Percentiles rank a stretch among this genome's conserved stretches.
Conservation (phyloP, 805 yeast genomes). For the Phaffomyces opuntiae region DNA sequence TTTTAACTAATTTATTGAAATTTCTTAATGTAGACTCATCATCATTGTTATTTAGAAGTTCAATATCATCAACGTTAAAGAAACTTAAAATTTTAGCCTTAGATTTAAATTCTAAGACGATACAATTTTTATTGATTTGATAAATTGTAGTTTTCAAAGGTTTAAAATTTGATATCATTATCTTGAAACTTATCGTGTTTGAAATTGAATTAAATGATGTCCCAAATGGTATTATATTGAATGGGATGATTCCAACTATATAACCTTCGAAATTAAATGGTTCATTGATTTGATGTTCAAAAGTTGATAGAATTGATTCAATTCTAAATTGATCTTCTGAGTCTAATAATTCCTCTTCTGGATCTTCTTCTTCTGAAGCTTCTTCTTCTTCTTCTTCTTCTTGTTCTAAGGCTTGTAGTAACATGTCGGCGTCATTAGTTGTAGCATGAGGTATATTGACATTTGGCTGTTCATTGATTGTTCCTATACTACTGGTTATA, state of each 20-base stretch:
- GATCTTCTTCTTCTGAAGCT: too few relatives aligned
- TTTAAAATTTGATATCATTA: constrained; percentile 13
- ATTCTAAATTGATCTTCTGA: not conserved
- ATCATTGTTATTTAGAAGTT: not conserved
- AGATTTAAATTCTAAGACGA: constrained; percentile 11
- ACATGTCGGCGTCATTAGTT: too few relatives aligned
- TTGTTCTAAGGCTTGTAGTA: too few relatives aligned
- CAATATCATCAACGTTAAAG: constrained; percentile 9
- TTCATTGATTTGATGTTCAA: not conserved
- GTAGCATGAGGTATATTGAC: too few relatives aligned
- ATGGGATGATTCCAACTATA: constrained; percentile 13
- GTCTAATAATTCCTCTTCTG: not conserved
- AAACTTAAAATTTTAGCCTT: constrained; percentile 10
- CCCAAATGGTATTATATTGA: constrained; percentile 7
- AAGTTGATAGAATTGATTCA: not conserved
- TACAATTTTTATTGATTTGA: constrained; percentile 11
- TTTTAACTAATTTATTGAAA: not conserved
- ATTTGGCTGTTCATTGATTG: too few relatives aligned
- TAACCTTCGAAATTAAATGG: constrained; percentile 7
- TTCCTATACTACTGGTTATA: too few relatives aligned
- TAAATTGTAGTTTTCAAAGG: not conserved
- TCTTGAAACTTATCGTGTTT: constrained; percentile 9
- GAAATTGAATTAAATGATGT: constrained; percentile 8
- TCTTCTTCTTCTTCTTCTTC: too few relatives aligned
- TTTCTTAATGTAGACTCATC: not conserved